Evolutionary conservation across 2,329 filamentous ascomycete species (phyloP).

Genomic region (Alternaria novae-zelandiae): DNA sequence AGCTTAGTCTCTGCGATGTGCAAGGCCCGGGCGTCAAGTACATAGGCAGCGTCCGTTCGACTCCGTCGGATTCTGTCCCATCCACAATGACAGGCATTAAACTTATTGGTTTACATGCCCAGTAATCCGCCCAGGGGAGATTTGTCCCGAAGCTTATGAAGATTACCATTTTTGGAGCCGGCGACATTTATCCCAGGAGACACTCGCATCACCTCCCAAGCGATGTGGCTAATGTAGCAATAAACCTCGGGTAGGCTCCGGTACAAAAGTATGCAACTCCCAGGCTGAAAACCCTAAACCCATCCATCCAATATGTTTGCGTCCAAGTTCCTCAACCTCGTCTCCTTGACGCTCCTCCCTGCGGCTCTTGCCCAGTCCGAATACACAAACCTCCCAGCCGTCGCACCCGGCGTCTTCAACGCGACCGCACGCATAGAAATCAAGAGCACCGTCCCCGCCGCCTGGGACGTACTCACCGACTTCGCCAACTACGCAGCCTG

Average conservation of each 20-base stretch:
- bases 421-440: conserved; percentile 36
- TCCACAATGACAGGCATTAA: background rate
- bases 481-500: conserved; percentile 37
- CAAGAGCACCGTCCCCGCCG: conserved; percentile 22
- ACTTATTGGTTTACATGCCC: background rate
- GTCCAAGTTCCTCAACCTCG: background rate
- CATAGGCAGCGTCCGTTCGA: background rate
- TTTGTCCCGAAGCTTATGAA: background rate
- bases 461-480: conserved; percentile 37
- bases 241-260: background rate
- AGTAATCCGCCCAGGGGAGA: background rate
- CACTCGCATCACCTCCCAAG: background rate
- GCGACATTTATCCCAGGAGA: background rate
- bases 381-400: conserved; percentile 36
- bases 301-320: background rate
- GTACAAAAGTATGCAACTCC: background rate
- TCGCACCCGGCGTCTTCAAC: conserved; percentile 36
- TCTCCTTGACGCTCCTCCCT: conserved; percentile 5
- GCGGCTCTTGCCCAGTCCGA: conserved; percentile 6
- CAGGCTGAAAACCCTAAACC: background rate
- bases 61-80: background rate
- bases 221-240: background rate
- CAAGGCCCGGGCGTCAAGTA: background rate
- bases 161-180: background rate
- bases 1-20: background rate